Evolutionary conservation across 106 monocot genomes (phyloP).

Genomic region (Dioscorea zingiberensis): DNA sequence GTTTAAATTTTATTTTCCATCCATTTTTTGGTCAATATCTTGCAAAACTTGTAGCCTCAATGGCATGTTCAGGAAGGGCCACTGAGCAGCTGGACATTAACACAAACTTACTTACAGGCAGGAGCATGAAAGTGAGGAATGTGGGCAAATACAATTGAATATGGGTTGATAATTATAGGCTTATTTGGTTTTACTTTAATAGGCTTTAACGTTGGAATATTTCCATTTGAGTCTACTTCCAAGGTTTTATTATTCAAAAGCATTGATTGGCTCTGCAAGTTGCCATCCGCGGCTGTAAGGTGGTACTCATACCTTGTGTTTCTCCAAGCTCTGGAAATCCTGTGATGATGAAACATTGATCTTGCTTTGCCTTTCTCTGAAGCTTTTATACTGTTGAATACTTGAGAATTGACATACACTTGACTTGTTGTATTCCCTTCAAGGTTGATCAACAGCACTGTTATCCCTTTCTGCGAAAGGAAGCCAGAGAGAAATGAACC

Average conservation of each 20-base stretch:
- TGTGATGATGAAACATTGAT: conserved; percentile 9
- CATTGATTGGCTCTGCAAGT: conserved; percentile 81
- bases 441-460: conserved; percentile 80
- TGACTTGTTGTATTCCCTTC: conserved; percentile 51
- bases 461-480: conserved; percentile 67
- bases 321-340: not conserved
- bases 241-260: conserved; percentile 65
- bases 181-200: conserved; percentile 28
- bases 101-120: conserved; percentile 4
- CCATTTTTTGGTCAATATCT: conserved; percentile 11
- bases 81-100: conserved; percentile 2
- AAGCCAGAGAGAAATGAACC: no score
- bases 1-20: not conserved
- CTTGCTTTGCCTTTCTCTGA: not conserved
- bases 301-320: conserved; percentile 85
- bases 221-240: conserved; percentile 32
- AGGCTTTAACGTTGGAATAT: conserved; percentile 57
- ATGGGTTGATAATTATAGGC: conserved; percentile 7
- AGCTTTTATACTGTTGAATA: no score
- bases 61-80: not conserved
- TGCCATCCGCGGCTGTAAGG: conserved; percentile 60
- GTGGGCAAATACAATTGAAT: conserved; percentile 3
- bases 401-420: conserved; percentile 19
- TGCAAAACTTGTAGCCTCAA: not conserved
- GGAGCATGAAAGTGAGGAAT: conserved; percentile 3